Base-by-base conservation (phyloP, 345 rosid genomes). In the Conringia planisiliqua region DNA sequence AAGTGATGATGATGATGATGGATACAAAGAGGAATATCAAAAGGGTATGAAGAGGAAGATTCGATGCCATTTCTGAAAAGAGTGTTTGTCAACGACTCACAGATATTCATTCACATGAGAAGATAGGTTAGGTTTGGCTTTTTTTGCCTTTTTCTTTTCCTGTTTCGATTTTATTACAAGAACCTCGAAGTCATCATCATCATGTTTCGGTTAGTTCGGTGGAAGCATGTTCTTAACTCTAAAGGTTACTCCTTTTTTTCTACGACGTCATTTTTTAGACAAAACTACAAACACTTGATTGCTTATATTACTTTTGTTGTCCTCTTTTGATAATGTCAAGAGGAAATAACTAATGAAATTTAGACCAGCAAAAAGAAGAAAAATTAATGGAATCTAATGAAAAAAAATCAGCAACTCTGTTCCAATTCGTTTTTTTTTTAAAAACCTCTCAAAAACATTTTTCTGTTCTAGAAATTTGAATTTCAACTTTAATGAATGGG, bases 1-100 rank as follows among this genome's bases (percentile, higher is more conserved):
- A 26, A 50, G 70, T 80, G 57, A 72, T 69, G 30, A 55, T 80
- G 57, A 72, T 69, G 30, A 55, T 35, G 22, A 27, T 47, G 4
- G 56, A 24, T 63, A 68, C 5, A 14, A 73, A 16, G 72, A 71
- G 0, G 44, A 33, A 20, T 4, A 47, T 29, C n/a, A 62, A 62
- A n/a, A 52, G 50, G 40, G 17, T 3, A 8, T 46, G 58, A 46
- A 66, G 54, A 29, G 20, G 52, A 51, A 13, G 76, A 68, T 63
- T 70, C 14, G 6, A 2, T 70, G 61, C 59, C 80, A 77, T 77
- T 64, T 68, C 16, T 50, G 18, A 30, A 14, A 3, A 35, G 51
- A 63, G 64, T 20, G n/a, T 64, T 10, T 14, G 62, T 67, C 78
- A 74, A 57, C 29, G 67, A 57, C 61, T 66, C 33, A 24, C 16